phyloP scores from a whole-genome alignment of 805 yeast species.

The Geotrichum ghanense region DNA sequence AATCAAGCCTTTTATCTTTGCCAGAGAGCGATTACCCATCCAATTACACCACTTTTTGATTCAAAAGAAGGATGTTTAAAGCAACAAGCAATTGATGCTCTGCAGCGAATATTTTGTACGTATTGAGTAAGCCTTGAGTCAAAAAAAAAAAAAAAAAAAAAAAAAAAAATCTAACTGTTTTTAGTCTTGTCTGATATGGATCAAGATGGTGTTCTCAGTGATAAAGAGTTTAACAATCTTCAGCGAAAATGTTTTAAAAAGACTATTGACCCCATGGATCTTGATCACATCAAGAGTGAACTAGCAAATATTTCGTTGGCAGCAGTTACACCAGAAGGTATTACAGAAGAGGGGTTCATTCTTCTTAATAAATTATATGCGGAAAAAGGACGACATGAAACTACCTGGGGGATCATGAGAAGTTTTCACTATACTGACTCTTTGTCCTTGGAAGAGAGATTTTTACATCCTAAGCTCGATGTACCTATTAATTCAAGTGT shows the following conservation, averaged over 20 bases:
- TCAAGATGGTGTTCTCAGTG: conserved; percentile 75
- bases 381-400: conserved; percentile 89
- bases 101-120: conserved; percentile 56
- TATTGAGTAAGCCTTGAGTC: background rate
- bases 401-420: conserved; percentile 89
- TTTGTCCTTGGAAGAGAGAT: conserved; percentile 66
- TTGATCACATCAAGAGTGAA: conserved; percentile 29
- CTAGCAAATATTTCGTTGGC: conserved; percentile 26
- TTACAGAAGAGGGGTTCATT: conserved; percentile 66
- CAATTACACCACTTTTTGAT: conserved; percentile 86
- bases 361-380: conserved; percentile 71
- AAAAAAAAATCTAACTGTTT: too few species aligned
- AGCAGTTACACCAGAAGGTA: conserved; percentile 33
- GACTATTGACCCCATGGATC: conserved; percentile 31
- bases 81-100: conserved; percentile 63
- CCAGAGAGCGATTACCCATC: conserved; percentile 85
- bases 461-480: conserved; percentile 69
- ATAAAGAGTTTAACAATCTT: conserved; percentile 53
- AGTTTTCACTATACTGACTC: conserved; percentile 89
- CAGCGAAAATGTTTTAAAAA: conserved; percentile 70
- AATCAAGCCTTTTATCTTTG: conserved; percentile 89
- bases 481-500: conserved; percentile 69
- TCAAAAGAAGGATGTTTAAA: conserved; percentile 79
- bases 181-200: conserved; percentile 66
- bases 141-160: too few species aligned